These are phyloP conservation scores for Cryptosporidium bovis DNA, from an alignment of 169 alveolate genomes.

Conservation along the genomic window DNA sequence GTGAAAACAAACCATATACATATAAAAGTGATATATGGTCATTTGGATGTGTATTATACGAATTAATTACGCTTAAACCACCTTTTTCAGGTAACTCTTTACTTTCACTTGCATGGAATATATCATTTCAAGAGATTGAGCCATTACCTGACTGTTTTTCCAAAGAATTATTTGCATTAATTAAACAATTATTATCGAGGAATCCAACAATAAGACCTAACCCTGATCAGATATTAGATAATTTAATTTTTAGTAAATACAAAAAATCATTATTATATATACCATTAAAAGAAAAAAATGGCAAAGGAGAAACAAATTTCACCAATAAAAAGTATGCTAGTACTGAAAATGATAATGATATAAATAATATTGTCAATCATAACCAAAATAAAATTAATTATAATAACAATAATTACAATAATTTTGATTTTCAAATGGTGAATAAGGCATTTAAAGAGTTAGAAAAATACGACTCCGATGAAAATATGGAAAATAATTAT, in stretches of 20 bases:
- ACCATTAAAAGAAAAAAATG: slow-evolving; percentile 1
- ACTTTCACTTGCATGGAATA: slow-evolving; percentile 67
- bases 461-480: no score
- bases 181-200: slow-evolving; percentile 38
- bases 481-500: no score
- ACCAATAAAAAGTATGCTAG: not conserved
- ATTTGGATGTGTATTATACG: slow-evolving; percentile 93
- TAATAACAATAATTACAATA: not conserved
- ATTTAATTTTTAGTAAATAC: not conserved
- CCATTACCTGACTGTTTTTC: slow-evolving; percentile 62
- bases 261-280: not conserved
- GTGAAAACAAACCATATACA: slow-evolving; percentile 90
- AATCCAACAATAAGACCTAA: slow-evolving; percentile 52
- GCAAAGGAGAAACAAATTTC: not conserved
- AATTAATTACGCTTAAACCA: slow-evolving; percentile 87
- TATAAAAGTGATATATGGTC: slow-evolving; percentile 94
- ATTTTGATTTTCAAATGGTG: no score
- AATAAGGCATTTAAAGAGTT: no score
- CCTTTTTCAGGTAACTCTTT: slow-evolving; percentile 89
- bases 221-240: slow-evolving; percentile 31
- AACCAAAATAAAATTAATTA: not conserved
- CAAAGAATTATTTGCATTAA: slow-evolving; percentile 31
- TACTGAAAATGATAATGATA: not conserved
- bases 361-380: not conserved
- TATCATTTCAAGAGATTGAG: slow-evolving; percentile 67